phyloP scores from a whole-genome alignment of 257 asterid species.

The Perilla frutescens region DNA sequence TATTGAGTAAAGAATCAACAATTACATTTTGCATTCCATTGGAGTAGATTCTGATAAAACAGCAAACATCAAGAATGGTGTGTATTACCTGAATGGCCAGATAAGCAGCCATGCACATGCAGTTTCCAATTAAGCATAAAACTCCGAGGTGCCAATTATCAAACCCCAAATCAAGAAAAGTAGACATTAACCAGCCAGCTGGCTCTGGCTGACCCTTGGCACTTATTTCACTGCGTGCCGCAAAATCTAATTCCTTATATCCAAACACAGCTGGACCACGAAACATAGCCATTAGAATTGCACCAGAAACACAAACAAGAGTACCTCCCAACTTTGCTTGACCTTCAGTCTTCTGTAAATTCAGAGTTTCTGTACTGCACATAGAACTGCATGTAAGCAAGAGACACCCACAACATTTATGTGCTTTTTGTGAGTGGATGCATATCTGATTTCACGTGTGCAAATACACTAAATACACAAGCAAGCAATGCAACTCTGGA shows the following conservation, averaged over 20 bases:
- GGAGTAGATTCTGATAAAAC: conserved; percentile 20
- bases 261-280: conserved; percentile 93
- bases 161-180: conserved; percentile 64
- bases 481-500: not conserved
- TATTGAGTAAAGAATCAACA: conserved; percentile 2
- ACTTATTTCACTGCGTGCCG: conserved; percentile 62
- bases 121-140: conserved; percentile 88
- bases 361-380: conserved; percentile 92
- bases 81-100: conserved; percentile 81
- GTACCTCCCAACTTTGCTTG: conserved; percentile 94
- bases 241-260: conserved; percentile 59
- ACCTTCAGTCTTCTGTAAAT: conserved; percentile 75
- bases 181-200: conserved; percentile 72
- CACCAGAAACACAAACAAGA: conserved; percentile 85
- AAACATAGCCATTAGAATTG: conserved; percentile 82
- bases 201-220: conserved; percentile 91
- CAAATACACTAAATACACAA: not conserved
- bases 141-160: conserved; percentile 93
- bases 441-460: not conserved
- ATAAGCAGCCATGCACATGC: conserved; percentile 92
- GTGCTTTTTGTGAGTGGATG: not conserved
- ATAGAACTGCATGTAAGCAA: conserved; percentile 44
- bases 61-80: conserved; percentile 18
- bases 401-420: not conserved
- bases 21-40: not conserved